These are phyloP conservation scores for Ceriops decandra DNA, from an alignment of 345 rosid genomes.

Conservation along the genomic window DNA sequence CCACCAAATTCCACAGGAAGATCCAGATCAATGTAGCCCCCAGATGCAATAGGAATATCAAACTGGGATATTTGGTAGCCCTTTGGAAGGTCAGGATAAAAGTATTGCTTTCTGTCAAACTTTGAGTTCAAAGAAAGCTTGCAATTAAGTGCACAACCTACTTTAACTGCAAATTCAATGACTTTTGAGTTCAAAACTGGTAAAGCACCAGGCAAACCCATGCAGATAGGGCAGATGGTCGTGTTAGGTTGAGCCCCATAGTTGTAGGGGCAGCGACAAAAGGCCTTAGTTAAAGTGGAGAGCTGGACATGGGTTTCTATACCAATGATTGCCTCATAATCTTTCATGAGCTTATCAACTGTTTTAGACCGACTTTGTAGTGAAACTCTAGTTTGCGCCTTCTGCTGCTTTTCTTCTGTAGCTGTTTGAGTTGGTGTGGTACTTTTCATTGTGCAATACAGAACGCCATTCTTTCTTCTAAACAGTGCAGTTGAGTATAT, in stretches of 20 bases:
- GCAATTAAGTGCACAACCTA: constrained; percentile 89
- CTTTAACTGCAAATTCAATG: constrained; percentile 72
- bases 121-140: constrained; percentile 72
- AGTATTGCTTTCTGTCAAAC: constrained; percentile 94
- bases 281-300: constrained; percentile 80
- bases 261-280: constrained; percentile 79
- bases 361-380: constrained; percentile 42
- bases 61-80: constrained; percentile 97
- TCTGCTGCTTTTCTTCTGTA: constrained; percentile 47
- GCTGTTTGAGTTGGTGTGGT: constrained; percentile 42
- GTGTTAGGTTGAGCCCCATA: constrained; percentile 77
- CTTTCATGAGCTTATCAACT: constrained; percentile 47
- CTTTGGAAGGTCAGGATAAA: constrained; percentile 95
- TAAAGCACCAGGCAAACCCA: constrained; percentile 96
- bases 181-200: constrained; percentile 85
- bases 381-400: constrained; percentile 38
- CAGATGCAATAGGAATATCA: constrained; percentile 81
- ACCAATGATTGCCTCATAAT: constrained; percentile 82
- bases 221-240: constrained; percentile 77
- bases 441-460: constrained; percentile 45
- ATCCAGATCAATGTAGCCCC: constrained; percentile 78
- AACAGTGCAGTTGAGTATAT: constrained; percentile 40
- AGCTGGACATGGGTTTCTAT: constrained; percentile 97
- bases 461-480: constrained; percentile 38
- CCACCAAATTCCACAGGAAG: constrained; percentile 89